phyloP scores from a whole-genome alignment of 495 filamentous ascomycete genomes.

The Aspergillus homomorphus region DNA sequence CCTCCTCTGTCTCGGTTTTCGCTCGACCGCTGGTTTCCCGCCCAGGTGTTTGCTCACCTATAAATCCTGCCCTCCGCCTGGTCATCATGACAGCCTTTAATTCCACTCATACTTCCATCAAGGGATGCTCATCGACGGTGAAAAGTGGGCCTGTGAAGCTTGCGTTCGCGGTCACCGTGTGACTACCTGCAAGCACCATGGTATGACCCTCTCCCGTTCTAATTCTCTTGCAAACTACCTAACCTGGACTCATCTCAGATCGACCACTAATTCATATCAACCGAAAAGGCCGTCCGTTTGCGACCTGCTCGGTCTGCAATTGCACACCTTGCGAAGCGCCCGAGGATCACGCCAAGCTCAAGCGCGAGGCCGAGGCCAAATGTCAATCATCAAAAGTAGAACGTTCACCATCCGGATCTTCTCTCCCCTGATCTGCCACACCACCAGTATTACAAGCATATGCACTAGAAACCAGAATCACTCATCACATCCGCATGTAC shows the following conservation, averaged over 20 bases:
- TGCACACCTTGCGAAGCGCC: constrained; percentile 87
- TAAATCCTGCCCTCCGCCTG: constrained; percentile 12
- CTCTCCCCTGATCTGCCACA: background rate
- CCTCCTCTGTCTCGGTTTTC: background rate
- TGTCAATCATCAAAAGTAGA: constrained; percentile 25
- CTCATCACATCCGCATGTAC: constrained; percentile 11
- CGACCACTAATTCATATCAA: constrained; percentile 91
- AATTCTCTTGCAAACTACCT: background rate
- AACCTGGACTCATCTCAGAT: constrained; percentile 41
- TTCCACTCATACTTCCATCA: constrained; percentile 8
- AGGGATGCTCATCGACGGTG: constrained; percentile 79
- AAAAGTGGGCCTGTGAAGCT: constrained; percentile 89
- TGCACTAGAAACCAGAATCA: constrained; percentile 18
- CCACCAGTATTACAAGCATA: background rate
- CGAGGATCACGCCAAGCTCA: constrained; percentile 86
- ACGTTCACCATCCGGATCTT: constrained; percentile 18
- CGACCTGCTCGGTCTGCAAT: constrained; percentile 93
- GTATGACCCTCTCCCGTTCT: constrained; percentile 25
- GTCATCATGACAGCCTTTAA: constrained; percentile 4
- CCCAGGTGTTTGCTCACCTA: constrained; percentile 1
- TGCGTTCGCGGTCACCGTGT: constrained; percentile 90
- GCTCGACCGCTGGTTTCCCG: constrained; percentile 3
- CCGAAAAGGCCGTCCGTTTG: constrained; percentile 94
- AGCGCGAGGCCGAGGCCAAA: constrained; percentile 84
- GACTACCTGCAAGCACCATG: constrained; percentile 51